Conservation (phyloP, 805 yeast species). For the Naumovozyma dairenensis region DNA sequence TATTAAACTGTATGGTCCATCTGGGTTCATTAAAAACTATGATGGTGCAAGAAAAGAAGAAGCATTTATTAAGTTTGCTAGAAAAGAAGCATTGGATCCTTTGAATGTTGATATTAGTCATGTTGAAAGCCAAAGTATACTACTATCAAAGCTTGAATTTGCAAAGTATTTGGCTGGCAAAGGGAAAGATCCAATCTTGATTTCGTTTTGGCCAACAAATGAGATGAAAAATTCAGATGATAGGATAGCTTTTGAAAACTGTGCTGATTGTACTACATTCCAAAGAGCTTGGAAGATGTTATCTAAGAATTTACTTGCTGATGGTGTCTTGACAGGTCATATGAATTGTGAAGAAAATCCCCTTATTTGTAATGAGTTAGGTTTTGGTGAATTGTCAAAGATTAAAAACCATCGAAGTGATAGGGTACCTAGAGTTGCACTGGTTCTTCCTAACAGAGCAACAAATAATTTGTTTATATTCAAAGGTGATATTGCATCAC, state of each 20-base stretch:
- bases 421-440: slow-evolving; percentile 34
- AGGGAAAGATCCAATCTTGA: slow-evolving; percentile 40
- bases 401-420: slow-evolving; percentile 8
- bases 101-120: slow-evolving; percentile 30
- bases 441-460: slow-evolving; percentile 42
- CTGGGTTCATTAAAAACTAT: slow-evolving; percentile 36
- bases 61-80: slow-evolving; percentile 42
- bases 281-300: slow-evolving; percentile 50
- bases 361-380: slow-evolving; percentile 44
- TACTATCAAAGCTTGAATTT: slow-evolving; percentile 34
- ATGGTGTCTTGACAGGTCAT: slow-evolving; percentile 39
- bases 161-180: slow-evolving; percentile 42
- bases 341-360: slow-evolving; percentile 48
- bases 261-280: slow-evolving; percentile 42
- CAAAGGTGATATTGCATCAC: slow-evolving; percentile 15
- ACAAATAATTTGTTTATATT: slow-evolving; percentile 21
- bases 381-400: slow-evolving; percentile 30
- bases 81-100: slow-evolving; percentile 42
- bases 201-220: slow-evolving; percentile 58
- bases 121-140: slow-evolving; percentile 34
- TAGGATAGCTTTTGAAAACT: slow-evolving; percentile 30
- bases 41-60: slow-evolving; percentile 43
- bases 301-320: slow-evolving; percentile 37
- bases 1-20: slow-evolving; percentile 58
- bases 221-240: slow-evolving; percentile 31